Percentiles rank a stretch among this genome's conserved stretches.
phyloP scores from a whole-genome alignment of 345 rosid genomes.

The Bruguiera sexangula region DNA sequence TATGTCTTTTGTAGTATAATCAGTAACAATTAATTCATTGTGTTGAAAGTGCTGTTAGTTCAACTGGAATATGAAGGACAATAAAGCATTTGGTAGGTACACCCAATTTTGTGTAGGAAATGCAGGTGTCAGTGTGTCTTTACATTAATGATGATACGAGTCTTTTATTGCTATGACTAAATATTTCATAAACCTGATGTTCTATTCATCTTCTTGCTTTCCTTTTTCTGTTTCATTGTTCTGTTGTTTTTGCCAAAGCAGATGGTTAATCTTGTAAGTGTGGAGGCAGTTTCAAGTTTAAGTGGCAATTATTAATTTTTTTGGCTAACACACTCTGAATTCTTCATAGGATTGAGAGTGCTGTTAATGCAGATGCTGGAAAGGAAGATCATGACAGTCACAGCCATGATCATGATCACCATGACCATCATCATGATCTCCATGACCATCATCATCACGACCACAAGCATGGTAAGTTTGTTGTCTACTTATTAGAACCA shows the following conservation, averaged over 20 bases:
- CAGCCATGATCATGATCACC: conserved; percentile 43
- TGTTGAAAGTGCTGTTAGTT: no score
- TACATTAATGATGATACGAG: background rate
- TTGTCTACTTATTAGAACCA: background rate
- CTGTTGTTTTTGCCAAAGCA: background rate
- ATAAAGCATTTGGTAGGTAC: no score
- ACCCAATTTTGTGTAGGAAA: background rate
- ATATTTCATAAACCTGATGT: background rate
- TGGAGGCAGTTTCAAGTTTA: background rate
- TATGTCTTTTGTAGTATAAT: no score
- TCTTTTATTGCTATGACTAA: background rate
- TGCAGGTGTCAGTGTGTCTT: background rate
- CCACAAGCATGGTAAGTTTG: conserved; percentile 61
- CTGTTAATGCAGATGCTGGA: conserved; percentile 51
- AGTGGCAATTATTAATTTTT: conserved; percentile 2
- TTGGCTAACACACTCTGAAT: conserved; percentile 14
- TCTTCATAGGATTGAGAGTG: conserved; percentile 72
- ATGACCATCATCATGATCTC: conserved; percentile 46
- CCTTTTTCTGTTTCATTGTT: background rate
- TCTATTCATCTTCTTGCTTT: background rate
- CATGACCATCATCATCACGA: conserved; percentile 55
- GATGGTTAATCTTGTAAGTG: background rate
- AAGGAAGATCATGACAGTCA: conserved; percentile 50
- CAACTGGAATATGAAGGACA: no score
- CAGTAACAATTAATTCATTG: no score